Evolutionary conservation across 192 early-diverging fungal species (phyloP), one percentile per base, ranked within the genome.

Genomic region (Coemansia sp.): DNA sequence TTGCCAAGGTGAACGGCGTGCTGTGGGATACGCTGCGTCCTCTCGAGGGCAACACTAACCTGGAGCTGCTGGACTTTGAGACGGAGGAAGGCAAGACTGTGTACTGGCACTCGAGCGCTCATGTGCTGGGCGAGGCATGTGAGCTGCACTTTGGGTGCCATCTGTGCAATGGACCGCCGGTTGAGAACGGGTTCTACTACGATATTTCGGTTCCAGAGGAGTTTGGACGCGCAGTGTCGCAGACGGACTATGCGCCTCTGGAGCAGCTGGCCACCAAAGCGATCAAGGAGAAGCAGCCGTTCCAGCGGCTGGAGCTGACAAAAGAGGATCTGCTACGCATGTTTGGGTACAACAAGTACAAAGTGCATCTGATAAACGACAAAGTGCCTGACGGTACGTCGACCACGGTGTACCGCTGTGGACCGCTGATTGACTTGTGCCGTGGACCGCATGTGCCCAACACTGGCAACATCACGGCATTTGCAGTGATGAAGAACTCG

Each of bases 281-380:
- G 20, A 89, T 94, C 73, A 93, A 93, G 78, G 97, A 97, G 76
- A 96, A 97, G 86, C 94, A 98, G 82, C 85, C 85, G 19, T 99
- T 99, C 72, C 86, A 92, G 75, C 91, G 97, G 41, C 85, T 98
- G 61, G 85, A 90, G 35, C 54, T 97, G 60, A 86, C 83, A 39
- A 99, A 99, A 85, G 92, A 89, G 65, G 64, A 95, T 52, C 84
- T 99, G 49, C 75, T 99, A 64, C 89, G 94, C 73, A 98, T 99
- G 95, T 99, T 99, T 85, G 88, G 90, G 83, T 88, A 96, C 85
- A 99, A 98, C 87, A 91, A 89, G 74, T 99, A 97, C 87, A 99
- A 99, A 85, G 85, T 90, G 29, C 89, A 96, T 62, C 84, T 99
- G 67, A 98, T 99, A 81, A 83, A 94, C 48, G 83, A 87, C 55